A percentile compares a stretch with the other conserved stretches of the same genome.
phyloP scores from a whole-genome alignment of 805 yeast species.

The Monosporozyma siamensis region DNA sequence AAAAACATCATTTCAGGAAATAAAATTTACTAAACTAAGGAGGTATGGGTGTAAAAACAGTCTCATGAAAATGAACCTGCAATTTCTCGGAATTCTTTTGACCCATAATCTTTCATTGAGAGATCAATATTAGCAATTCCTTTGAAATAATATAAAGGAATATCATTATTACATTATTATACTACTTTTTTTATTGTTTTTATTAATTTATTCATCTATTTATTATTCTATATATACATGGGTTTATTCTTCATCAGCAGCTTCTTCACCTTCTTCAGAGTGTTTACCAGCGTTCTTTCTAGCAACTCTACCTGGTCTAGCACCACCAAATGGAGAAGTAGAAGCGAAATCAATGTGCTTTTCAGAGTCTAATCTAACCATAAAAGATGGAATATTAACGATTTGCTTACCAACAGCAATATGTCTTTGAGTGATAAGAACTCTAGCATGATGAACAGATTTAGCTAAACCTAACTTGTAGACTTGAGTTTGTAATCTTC shows the following conservation, averaged over 20 bases:
- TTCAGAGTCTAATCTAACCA: conserved; percentile 99
- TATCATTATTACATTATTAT: no score
- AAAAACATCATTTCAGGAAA: no score
- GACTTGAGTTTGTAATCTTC: conserved; percentile 99
- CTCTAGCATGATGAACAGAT: conserved; percentile 99
- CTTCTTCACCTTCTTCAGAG: conserved; percentile 60
- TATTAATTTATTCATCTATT: not conserved
- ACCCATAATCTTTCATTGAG: no score
- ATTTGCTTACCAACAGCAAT: conserved; percentile 99
- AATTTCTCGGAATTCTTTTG: no score
- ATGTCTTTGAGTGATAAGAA: conserved; percentile 97
- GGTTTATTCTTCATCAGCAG: conserved; percentile 56
- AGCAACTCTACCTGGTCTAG: conserved; percentile 99
- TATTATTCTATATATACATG: conserved; percentile 1
- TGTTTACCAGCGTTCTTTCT: conserved; percentile 70
- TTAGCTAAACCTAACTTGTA: conserved; percentile 99
- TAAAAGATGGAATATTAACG: conserved; percentile 97
- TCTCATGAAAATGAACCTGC: no score
- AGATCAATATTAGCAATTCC: no score
- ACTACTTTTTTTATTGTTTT: no score
- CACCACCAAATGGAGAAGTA: conserved; percentile 99
- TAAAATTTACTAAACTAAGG: not conserved
- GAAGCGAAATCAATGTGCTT: conserved; percentile 99
- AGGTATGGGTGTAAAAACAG: not conserved
- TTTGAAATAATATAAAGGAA: not conserved